phyloP scores from a whole-genome alignment of 164 flowering plant genomes.

The Kingdonia uniflora region DNA sequence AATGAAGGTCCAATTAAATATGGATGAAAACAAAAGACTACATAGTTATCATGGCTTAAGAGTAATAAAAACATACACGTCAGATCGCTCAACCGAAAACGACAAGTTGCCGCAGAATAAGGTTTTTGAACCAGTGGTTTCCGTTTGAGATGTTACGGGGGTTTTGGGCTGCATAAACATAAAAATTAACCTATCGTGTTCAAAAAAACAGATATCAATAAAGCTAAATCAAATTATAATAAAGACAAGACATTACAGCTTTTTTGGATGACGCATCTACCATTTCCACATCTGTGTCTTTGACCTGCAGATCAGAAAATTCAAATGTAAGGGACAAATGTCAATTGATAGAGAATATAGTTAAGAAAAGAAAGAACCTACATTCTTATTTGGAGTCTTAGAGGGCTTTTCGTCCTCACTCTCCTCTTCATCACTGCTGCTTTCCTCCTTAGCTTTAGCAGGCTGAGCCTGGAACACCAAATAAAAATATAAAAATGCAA shows the following conservation, averaged over 20 bases:
- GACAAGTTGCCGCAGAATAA: slow-evolving; percentile 74
- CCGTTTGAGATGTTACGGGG: slow-evolving; percentile 41
- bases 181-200: too few species aligned
- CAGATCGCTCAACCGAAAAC: slow-evolving; percentile 32
- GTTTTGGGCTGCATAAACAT: slow-evolving; percentile 51
- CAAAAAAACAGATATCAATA: too few species aligned
- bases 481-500: not conserved
- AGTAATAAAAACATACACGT: slow-evolving; percentile 51
- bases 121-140: slow-evolving; percentile 42
- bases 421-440: slow-evolving; percentile 30
- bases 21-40: not conserved
- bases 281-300: slow-evolving; percentile 50
- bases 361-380: slow-evolving; percentile 1
- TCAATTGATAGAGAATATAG: not conserved
- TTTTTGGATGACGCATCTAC: slow-evolving; percentile 47
- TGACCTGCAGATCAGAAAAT: not conserved
- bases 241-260: slow-evolving; percentile 21
- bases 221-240: too few species aligned
- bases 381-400: slow-evolving; percentile 37
- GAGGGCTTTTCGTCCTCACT: slow-evolving; percentile 28
- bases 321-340: not conserved
- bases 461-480: not conserved
- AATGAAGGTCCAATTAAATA: not conserved
- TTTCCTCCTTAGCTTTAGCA: slow-evolving; percentile 9
- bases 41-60: too few species aligned